phyloP scores from a whole-genome alignment of 306 rosid genomes.

The Corylus americana region DNA sequence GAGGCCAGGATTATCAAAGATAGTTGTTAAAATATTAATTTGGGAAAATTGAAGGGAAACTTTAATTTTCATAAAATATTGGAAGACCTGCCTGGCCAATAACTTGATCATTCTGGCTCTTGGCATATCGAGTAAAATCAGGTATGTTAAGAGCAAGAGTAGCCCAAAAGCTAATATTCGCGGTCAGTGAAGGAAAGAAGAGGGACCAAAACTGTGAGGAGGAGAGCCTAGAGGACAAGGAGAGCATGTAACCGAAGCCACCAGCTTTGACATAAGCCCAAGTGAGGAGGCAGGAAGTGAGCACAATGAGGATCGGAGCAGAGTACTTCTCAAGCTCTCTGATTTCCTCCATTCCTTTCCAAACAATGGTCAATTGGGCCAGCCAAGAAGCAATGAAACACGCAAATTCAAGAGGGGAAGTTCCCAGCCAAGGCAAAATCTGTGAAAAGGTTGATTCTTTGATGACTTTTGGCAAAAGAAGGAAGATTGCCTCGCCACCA shows the following conservation, averaged over 20 bases:
- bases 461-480: slow-evolving; percentile 59
- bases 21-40: slow-evolving; percentile 69
- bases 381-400: slow-evolving; percentile 69
- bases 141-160: slow-evolving; percentile 85
- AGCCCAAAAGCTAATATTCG: slow-evolving; percentile 91
- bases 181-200: slow-evolving; percentile 84
- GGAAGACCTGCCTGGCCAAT: slow-evolving; percentile 90
- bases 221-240: slow-evolving; percentile 65
- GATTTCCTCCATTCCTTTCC: slow-evolving; percentile 85
- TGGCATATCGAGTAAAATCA: slow-evolving; percentile 80
- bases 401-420: slow-evolving; percentile 77
- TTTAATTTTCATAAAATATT: slow-evolving; percentile 10
- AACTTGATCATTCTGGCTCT: slow-evolving; percentile 66
- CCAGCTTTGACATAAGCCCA: slow-evolving; percentile 78
- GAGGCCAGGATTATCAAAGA: too few species aligned
- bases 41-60: slow-evolving; percentile 43
- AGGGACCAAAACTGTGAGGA: slow-evolving; percentile 63
- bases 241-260: slow-evolving; percentile 77
- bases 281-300: slow-evolving; percentile 52
- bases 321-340: slow-evolving; percentile 74
- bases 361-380: slow-evolving; percentile 63
- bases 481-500: slow-evolving; percentile 85
- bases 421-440: slow-evolving; percentile 66
- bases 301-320: slow-evolving; percentile 73
- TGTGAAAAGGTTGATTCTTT: slow-evolving; percentile 39